Percentiles rank a stretch among this genome's conserved stretches.
Evolutionary conservation across 2,329 filamentous ascomycete genomes (phyloP).

Genomic region (Cylindrodendrum hubeiense): DNA sequence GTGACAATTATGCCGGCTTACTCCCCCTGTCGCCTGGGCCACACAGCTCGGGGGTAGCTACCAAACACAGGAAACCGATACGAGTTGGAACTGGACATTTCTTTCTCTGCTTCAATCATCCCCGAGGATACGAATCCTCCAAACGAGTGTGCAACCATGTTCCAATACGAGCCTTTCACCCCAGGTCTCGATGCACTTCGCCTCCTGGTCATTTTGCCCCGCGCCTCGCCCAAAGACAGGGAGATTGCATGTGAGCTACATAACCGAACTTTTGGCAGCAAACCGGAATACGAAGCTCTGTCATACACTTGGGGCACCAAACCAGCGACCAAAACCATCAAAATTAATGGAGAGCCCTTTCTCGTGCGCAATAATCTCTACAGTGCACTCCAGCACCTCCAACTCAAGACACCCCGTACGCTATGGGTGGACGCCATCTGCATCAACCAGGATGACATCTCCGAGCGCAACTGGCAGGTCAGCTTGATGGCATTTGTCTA

Average conservation of each 20-base stretch:
- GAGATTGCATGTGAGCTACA: neutral
- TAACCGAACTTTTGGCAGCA: neutral
- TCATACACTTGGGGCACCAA: neutral
- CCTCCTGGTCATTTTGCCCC: no score
- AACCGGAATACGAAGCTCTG: neutral
- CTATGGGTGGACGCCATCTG: conserved; percentile 6
- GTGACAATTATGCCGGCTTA: no score
- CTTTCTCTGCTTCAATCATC: no score
- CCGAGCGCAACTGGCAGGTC: conserved; percentile 3
- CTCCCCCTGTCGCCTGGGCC: no score
- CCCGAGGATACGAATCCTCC: no score
- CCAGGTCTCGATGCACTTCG: no score
- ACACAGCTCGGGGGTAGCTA: no score
- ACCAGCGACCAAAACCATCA: neutral
- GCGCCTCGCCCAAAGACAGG: neutral
- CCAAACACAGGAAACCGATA: no score
- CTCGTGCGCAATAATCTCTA: neutral
- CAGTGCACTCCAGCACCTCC: neutral
- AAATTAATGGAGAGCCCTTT: neutral
- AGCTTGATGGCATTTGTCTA: neutral
- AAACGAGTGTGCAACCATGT: no score
- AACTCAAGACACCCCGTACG: neutral
- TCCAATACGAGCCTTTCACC: no score
- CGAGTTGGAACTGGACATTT: no score
- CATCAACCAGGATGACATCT: conserved; percentile 6